Evolutionary conservation across 306 rosid species (phyloP), one percentile per base, ranked within the genome.

Genomic region (Canavalia gladiata): DNA sequence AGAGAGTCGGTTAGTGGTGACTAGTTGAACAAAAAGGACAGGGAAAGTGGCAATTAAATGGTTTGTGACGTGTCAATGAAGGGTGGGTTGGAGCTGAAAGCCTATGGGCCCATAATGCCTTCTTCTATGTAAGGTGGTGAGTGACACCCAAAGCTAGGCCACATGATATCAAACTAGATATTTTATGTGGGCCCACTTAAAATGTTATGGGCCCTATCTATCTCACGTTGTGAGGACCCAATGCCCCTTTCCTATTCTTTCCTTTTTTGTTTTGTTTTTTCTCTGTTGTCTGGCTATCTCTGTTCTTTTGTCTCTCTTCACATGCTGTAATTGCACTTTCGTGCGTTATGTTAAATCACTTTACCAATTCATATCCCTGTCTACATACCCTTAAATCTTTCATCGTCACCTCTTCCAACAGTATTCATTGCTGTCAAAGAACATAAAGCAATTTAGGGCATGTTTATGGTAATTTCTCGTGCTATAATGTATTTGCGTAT

Each of bases 121-220:
- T 30, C 30, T 25, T 7, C 18, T 3, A 2, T n/a, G 37, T 62
- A n/a, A 18, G 54, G 75, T 25, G 29, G 8, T n/a, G 1, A 43
- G 55, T 29, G 72, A 35, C 52, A 47, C 68, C 65, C 45, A 39
- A 79, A n/a, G 84, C 42, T n/a, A 47, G 39, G 75, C 82, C 85
- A 80, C 78, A 68, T 3, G 46, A 75, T 68, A 35, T 52, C 29
- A 6, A 3, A 2, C 29, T 43, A 80, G 82, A 80, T 84, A 84
- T 80, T 84, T 80, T 62, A 0, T 18, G 59, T 65, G 77, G 84
- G 29, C 86, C 77, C 11, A 31, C 30, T 8, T 4, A 3, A 34
- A 74, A 4, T 49, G 18, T 56, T 12, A 57, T 58, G 72, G 83
- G 76, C 80, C 79, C 83, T 73, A 31, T 37, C 52, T 9, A 78